These are phyloP conservation scores for Aspergillus tanneri DNA, from an alignment of 2,329 filamentous ascomycete species.

Conservation along the genomic window DNA sequence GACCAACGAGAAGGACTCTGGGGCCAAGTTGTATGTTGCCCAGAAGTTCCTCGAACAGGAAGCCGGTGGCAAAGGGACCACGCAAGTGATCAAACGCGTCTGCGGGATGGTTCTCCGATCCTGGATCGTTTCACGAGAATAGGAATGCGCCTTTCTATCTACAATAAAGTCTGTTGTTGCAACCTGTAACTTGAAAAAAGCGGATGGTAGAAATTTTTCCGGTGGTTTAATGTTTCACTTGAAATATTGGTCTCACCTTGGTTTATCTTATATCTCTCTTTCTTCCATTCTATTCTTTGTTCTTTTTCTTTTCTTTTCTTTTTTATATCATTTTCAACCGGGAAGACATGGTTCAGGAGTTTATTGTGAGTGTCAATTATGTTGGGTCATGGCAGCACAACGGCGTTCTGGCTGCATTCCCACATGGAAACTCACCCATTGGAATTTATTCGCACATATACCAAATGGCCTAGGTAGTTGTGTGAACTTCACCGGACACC, in stretches of 20 bases:
- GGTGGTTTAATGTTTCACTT: constrained; percentile 18
- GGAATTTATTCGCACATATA: neutral
- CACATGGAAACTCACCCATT: neutral
- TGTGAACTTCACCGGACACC: too few relatives aligned
- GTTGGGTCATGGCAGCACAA: constrained; percentile 21
- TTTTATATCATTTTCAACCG: constrained; percentile 12
- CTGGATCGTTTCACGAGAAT: constrained; percentile 48
- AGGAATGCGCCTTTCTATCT: constrained; percentile 10
- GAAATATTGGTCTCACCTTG: constrained; percentile 16
- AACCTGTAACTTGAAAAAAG: constrained; percentile 23
- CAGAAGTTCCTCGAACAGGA: constrained; percentile 69
- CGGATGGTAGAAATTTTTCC: constrained; percentile 17
- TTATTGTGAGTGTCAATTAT: constrained; percentile 17
- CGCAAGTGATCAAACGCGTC: constrained; percentile 69
- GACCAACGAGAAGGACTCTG: constrained; percentile 65
- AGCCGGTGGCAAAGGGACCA: constrained; percentile 66
- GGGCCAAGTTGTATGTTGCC: constrained; percentile 66
- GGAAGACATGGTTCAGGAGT: constrained; percentile 23
- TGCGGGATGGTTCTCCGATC: constrained; percentile 65
- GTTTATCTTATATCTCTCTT: constrained; percentile 8
- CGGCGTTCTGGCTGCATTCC: constrained; percentile 24
- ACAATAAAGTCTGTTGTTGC: constrained; percentile 18
- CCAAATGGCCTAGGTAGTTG: neutral
- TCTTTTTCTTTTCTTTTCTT: constrained; percentile 15
- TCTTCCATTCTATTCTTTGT: constrained; percentile 1